These are phyloP conservation scores for Luvunga scandens DNA, from an alignment of 345 rosid species.

Conservation along the genomic window DNA sequence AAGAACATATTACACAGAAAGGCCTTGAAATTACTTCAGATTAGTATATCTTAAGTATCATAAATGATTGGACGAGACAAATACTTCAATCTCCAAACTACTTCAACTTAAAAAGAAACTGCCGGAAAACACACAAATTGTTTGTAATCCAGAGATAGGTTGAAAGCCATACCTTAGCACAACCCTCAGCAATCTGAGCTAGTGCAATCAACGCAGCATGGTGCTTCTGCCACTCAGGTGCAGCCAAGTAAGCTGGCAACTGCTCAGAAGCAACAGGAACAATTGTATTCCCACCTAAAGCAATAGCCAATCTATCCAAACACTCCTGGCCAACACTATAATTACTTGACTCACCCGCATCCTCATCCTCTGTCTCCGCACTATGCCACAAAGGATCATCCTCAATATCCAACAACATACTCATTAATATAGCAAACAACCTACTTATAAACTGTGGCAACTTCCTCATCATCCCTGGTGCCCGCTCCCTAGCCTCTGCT, in stretches of 20 bases:
- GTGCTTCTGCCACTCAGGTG: conserved; percentile 98
- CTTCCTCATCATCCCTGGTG: conserved; percentile 99
- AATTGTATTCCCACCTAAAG: conserved; percentile 94
- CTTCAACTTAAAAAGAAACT: background rate
- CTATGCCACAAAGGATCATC: conserved; percentile 93
- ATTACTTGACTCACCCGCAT: conserved; percentile 92
- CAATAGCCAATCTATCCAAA: conserved; percentile 89
- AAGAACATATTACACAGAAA: background rate
- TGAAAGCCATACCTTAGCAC: conserved; percentile 64
- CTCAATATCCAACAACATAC: conserved; percentile 86
- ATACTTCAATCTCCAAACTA: background rate
- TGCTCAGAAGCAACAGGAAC: conserved; percentile 96
- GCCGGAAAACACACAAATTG: background rate
- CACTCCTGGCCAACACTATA: conserved; percentile 97
- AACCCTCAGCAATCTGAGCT: conserved; percentile 99
- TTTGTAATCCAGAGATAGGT: background rate
- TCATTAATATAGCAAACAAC: conserved; percentile 84
- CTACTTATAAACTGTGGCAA: conserved; percentile 91
- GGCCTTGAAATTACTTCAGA: background rate
- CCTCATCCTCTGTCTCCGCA: conserved; percentile 90
- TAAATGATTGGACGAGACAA: background rate
- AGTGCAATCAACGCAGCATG: conserved; percentile 96
- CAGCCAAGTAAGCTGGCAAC: conserved; percentile 82
- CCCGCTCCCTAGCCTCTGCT: conserved; percentile 97
- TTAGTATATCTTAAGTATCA: background rate